Base-by-base conservation (phyloP, 2,329 filamentous ascomycete species). In the Lizonia empirigonia region DNA sequence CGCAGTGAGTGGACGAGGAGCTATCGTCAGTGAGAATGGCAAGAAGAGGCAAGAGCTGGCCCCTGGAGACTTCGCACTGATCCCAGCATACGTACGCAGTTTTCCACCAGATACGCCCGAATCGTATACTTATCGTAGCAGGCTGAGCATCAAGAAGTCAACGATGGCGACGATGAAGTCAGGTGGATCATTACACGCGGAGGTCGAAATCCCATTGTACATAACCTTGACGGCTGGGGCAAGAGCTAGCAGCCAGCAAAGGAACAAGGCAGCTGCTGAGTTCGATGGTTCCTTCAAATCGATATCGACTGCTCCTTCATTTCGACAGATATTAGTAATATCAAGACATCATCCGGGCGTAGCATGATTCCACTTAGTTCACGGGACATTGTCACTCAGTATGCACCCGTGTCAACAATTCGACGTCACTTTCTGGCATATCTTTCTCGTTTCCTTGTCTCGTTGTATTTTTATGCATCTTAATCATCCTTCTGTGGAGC, bases 81-180 rank as follows among this genome's bases (percentile, higher is more conserved):
- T 90, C 10, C 87, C 87, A 0, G 82, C 86, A 0, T 89, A 81
- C 78, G 49, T 52, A 52, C 2, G 32, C 23, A 20, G 7, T 10
- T 12, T 29, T 23, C 16, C 8, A 22, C 19, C 15, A 8, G 6
- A 5, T n/a, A 3, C 22, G 5, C 4, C 9, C 7, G 2, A 13
- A 16, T 4, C 7, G n/a, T 5, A 22, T 13, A 27, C 37, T 51
- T 2, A 51, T 19, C 8, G 7, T 19, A 9, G 12, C 29, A 52
- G 49, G 83, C 84, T 0, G 86, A 90, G 67, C 86, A 90, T 71
- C 86, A 89, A 67, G 80, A 86, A 45, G 76, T 85, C 16, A 90
- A 90, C 61, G 82, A 88, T 29, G 80, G 80, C 1, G 82, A 85
- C 34, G 79, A 82, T 24, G 83, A 87, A 37, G 74, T 87, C 2